Evolutionary conservation across 345 rosid species (phyloP).

Genomic region (Capsella bursapastoris): DNA sequence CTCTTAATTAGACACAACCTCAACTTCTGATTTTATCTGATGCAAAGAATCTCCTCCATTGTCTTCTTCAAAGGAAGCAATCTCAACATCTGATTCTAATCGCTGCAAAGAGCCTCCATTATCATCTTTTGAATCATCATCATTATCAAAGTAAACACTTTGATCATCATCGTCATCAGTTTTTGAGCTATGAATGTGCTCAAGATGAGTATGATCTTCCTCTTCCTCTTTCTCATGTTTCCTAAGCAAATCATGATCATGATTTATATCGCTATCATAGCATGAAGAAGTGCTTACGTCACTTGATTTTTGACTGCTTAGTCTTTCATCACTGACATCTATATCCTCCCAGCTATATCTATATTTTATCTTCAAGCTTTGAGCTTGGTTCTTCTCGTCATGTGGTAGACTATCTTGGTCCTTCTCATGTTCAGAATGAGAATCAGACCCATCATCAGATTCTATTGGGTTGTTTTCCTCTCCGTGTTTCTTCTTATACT

Average conservation of each 20-base stretch:
- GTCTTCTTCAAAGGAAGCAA: neutral
- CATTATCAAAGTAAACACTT: slow-evolving; percentile 44
- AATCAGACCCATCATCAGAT: slow-evolving; percentile 31
- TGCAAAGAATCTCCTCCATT: neutral
- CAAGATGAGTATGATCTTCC: slow-evolving; percentile 29
- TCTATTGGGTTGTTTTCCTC: slow-evolving; percentile 15
- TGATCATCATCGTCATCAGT: slow-evolving; percentile 36
- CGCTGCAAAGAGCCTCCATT: slow-evolving; percentile 16
- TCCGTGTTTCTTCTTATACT: slow-evolving; percentile 11
- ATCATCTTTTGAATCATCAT: slow-evolving; percentile 32
- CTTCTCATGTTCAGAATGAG: slow-evolving; percentile 22
- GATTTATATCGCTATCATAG: slow-evolving; percentile 28
- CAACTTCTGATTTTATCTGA: neutral
- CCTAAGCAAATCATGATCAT: slow-evolving; percentile 3
- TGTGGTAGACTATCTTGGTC: neutral
- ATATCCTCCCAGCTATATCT: slow-evolving; percentile 45
- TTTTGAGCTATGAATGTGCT: slow-evolving; percentile 34
- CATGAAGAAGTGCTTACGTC: slow-evolving; percentile 38
- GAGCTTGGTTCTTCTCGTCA: slow-evolving; percentile 26
- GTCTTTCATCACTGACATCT: slow-evolving; percentile 24
- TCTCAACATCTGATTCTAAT: neutral
- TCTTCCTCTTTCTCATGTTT: slow-evolving; percentile 13
- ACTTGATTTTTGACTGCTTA: slow-evolving; percentile 41
- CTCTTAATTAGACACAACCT: neutral
- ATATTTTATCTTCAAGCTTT: slow-evolving; percentile 43